phyloP scores from a whole-genome alignment of 2,329 filamentous ascomycete genomes.

The Acrodontium crateriforme region DNA sequence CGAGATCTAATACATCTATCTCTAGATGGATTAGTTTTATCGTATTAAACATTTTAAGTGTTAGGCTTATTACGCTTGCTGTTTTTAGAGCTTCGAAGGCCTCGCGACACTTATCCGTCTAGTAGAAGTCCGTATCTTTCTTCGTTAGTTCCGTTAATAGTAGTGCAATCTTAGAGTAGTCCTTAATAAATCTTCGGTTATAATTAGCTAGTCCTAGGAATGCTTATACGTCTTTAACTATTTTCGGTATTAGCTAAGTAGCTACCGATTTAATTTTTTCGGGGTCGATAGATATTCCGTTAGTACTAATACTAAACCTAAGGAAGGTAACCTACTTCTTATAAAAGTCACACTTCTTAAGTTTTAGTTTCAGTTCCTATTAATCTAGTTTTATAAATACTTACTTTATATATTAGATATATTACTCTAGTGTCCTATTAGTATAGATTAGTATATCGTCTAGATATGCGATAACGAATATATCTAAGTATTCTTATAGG shows the following conservation, averaged over 20 bases:
- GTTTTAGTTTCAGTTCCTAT: conserved; percentile 5
- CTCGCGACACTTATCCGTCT: conserved; percentile 1
- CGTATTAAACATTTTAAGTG: conserved; percentile 5
- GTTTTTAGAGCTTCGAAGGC: conserved; percentile 4
- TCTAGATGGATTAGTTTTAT: conserved; percentile 2
- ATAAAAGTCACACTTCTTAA: conserved; percentile 17
- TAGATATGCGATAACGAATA: conserved; percentile 12
- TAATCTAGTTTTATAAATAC: conserved; percentile 1
- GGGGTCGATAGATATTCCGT: conserved; percentile 9
- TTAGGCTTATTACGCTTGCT: conserved; percentile 1
- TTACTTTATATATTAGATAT: conserved; percentile 1
- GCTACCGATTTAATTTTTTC: too few species aligned
- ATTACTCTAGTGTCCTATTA: conserved; percentile 2
- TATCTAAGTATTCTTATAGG: conserved; percentile 11
- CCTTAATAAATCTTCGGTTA: conserved; percentile 7
- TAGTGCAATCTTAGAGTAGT: conserved; percentile 5
- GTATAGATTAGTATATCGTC: conserved; percentile 15
- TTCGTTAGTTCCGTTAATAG: conserved; percentile 5
- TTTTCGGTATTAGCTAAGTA: too few species aligned
- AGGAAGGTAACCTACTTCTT: conserved; percentile 15
- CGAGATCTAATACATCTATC: conserved; percentile 3
- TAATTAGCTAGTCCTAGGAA: conserved; percentile 8
- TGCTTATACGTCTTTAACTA: too few species aligned
- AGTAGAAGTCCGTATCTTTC: conserved; percentile 6
- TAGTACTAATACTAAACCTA: conserved; percentile 11